These are phyloP conservation scores for Sclerotinia trifoliorum DNA, from an alignment of 2,329 filamentous ascomycete genomes.

Conservation along the genomic window DNA sequence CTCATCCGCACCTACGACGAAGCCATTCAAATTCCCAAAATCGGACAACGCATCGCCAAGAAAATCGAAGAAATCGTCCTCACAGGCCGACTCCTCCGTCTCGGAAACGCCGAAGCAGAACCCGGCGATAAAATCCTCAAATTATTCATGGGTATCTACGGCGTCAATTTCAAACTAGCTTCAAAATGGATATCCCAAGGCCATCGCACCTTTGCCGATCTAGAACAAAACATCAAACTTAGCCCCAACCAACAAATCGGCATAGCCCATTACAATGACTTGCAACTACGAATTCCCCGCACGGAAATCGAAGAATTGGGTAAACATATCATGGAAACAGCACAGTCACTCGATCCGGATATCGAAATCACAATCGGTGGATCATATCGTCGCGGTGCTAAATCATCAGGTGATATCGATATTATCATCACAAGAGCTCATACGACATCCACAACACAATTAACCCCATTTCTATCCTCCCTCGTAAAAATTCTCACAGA, in stretches of 20 bases:
- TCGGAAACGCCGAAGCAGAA: conserved; percentile 69
- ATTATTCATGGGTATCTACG: conserved; percentile 76
- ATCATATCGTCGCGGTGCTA: conserved; percentile 78
- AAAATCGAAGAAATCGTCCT: conserved; percentile 89
- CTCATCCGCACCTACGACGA: conserved; percentile 69
- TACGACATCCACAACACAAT: conserved; percentile 52
- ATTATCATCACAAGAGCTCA: conserved; percentile 72
- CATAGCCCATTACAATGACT: conserved; percentile 75
- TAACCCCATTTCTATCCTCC: conserved; percentile 60
- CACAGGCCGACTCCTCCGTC: conserved; percentile 67
- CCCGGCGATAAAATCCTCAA: conserved; percentile 64
- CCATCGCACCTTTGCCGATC: conserved; percentile 69
- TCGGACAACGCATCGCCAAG: conserved; percentile 70
- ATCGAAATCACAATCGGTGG: conserved; percentile 76
- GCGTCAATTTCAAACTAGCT: conserved; percentile 69
- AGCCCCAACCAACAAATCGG: conserved; percentile 71
- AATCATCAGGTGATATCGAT: conserved; percentile 78
- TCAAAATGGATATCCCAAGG: conserved; percentile 75
- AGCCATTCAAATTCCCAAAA: conserved; percentile 63
- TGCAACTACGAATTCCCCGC: conserved; percentile 75
- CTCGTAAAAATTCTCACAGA: conserved; percentile 63
- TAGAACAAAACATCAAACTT: conserved; percentile 60
- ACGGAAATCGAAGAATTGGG: conserved; percentile 71
- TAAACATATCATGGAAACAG: conserved; percentile 57
- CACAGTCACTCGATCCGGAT: conserved; percentile 57